phyloP scores from a whole-genome alignment of 176 grass and related monocot species.

The Elaeis guineensis region DNA sequence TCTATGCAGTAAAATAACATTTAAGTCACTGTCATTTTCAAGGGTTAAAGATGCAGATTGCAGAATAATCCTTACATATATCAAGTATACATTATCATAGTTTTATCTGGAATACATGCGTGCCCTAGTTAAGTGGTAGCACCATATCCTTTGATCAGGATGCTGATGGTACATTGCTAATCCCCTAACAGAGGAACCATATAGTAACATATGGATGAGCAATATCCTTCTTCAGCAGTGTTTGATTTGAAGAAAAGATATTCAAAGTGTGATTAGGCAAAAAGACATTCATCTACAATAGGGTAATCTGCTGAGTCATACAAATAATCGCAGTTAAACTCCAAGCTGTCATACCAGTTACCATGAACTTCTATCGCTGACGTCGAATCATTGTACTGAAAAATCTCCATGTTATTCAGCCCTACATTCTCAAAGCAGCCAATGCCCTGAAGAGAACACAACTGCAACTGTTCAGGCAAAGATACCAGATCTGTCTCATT shows the following conservation, averaged over 20 bases:
- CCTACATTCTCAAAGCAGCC: slow-evolving; percentile 62
- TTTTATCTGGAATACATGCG: slow-evolving; percentile 51
- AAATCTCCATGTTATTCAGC: slow-evolving; percentile 53
- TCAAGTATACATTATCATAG: slow-evolving; percentile 32
- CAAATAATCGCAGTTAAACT: slow-evolving; percentile 29
- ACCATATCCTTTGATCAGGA: slow-evolving; percentile 61
- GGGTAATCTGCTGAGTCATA: slow-evolving; percentile 38
- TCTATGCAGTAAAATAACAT: too few relatives aligned
- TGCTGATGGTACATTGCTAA: slow-evolving; percentile 39
- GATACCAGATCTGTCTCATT: slow-evolving; percentile 36
- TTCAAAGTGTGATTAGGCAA: slow-evolving; percentile 39
- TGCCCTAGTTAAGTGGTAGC: slow-evolving; percentile 38
- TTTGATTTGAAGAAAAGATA: background rate
- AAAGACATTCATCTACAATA: slow-evolving; percentile 69
- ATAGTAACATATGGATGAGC: slow-evolving; percentile 23
- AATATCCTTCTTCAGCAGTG: slow-evolving; percentile 25
- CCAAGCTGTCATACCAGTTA: slow-evolving; percentile 77
- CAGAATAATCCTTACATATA: slow-evolving; percentile 15
- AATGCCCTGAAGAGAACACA: slow-evolving; percentile 56
- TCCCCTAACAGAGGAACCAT: slow-evolving; percentile 24
- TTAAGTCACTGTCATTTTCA: background rate
- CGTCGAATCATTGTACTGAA: slow-evolving; percentile 47
- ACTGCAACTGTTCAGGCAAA: slow-evolving; percentile 45
- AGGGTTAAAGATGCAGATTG: slow-evolving; percentile 16
- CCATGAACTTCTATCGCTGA: slow-evolving; percentile 31